Base-by-base conservation (phyloP, 768 basidiomycete genomes). In the Dioszegia aurantiaca region DNA sequence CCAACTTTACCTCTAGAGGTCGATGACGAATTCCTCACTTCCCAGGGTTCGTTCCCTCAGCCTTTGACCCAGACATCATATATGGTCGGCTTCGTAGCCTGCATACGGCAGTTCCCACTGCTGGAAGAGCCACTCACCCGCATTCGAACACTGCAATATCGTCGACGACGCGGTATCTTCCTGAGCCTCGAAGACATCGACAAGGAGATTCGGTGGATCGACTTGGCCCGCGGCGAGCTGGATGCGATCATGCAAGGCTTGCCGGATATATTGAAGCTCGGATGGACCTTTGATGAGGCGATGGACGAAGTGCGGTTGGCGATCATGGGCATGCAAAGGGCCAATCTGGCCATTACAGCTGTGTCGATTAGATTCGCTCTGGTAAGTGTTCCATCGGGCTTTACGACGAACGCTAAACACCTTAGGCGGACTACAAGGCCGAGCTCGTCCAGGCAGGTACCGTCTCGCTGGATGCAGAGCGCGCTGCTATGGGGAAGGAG, bases 1-100 rank as follows among this genome's bases (percentile, higher is more conserved):
- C 51, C 58, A 3, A 30, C 49, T 2, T 33, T 56, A 37, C 63
- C 63, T 11, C 24, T 53, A 3, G 47, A 40, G 12, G 49, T 58
- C 2, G 60, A 65, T 36, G 63, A 65, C 54, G 63, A 65, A 24
- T 49, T 55, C 27, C 41, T 65, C 39, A 65, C 63, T 19, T 37
- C 57, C 1, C 59, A 58, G 27, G 63, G 63, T 8, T 30, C 39
- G 12, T 64, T 64, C 33, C 49, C 48, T 0, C 63, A 60, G 41
- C 59, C 59, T 9, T 16, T 27, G 1, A 31, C 16, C 24, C 41
- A 43, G 16, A 45, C 39, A 0, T 60, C 59, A 16, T 51, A 51
- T 43, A 45, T 64, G 42, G 24, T 28, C 17, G 63, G 63, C 9
- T 64, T 61, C 45, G 59, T 60, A 23, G 49, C 49, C 0, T 56